Evolutionary conservation across 1,284 basidiomycete genomes (phyloP).

Genomic region (Leccinum huronense): DNA sequence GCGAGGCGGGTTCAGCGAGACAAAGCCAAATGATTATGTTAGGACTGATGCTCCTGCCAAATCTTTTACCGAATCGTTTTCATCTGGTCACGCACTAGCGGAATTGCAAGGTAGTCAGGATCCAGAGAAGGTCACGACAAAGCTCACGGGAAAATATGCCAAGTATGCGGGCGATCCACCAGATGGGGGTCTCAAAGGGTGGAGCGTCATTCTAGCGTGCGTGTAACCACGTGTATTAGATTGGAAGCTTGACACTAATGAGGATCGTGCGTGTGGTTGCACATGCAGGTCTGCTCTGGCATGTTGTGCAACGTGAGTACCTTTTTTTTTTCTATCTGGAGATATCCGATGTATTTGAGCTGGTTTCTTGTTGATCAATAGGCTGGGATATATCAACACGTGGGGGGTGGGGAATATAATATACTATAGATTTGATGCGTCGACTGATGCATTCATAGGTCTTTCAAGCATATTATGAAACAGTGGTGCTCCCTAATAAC

Average conservation of each 20-base stretch:
- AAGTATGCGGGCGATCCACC: conserved; percentile 35
- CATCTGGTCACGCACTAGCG: not conserved
- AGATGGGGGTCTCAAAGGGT: conserved; percentile 54
- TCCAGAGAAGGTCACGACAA: conserved; percentile 13
- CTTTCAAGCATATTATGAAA: conserved; percentile 39
- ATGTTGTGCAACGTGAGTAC: conserved; percentile 19
- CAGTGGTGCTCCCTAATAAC: conserved; percentile 26
- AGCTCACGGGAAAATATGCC: conserved; percentile 15
- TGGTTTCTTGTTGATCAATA: conserved; percentile 11
- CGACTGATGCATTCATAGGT: conserved; percentile 16
- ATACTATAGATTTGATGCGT: not conserved
- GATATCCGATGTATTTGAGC: conserved; percentile 9
- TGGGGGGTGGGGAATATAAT: conserved; percentile 31
- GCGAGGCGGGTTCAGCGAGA: not conserved
- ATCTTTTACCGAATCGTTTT: not conserved
- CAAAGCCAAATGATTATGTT: not conserved
- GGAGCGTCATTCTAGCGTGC: conserved; percentile 49
- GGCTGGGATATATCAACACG: conserved; percentile 30
- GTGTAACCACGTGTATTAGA: conserved; percentile 11
- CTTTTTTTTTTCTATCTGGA: not conserved
- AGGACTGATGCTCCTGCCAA: not conserved
- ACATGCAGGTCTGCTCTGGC: conserved; percentile 21
- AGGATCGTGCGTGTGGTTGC: not conserved
- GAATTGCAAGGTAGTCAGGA: not conserved
- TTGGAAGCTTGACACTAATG: conserved; percentile 2